Percentiles rank a stretch among this genome's conserved stretches.
Evolutionary conservation across 129 eudicot genomes (phyloP).

Genomic region (Flaveria robusta): DNA sequence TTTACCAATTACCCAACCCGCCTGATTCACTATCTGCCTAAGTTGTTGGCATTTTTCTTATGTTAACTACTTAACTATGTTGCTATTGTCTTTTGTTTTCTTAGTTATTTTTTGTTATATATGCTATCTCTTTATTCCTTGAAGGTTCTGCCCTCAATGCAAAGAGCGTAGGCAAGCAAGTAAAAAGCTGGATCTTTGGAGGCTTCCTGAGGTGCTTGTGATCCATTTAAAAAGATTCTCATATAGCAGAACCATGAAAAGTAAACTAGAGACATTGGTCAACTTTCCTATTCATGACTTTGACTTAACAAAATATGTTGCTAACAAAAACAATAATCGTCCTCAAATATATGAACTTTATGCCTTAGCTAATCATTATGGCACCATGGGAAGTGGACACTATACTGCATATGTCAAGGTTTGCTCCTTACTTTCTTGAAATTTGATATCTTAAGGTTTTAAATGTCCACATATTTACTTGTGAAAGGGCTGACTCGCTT

Average conservation of each 20-base stretch:
- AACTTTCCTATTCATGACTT: conserved; percentile 82
- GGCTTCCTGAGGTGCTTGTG: conserved; percentile 90
- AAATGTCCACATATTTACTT: not conserved
- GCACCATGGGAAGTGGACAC: conserved; percentile 93
- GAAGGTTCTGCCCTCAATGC: conserved; percentile 91
- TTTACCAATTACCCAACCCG: not conserved
- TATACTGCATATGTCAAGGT: conserved; percentile 92
- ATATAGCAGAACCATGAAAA: conserved; percentile 82
- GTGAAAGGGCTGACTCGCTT: not conserved
- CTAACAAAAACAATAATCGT: conserved; percentile 63
- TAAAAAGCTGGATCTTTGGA: conserved; percentile 96
- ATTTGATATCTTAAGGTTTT: not conserved
- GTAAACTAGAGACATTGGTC: conserved; percentile 78
- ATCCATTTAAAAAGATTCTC: conserved; percentile 90
- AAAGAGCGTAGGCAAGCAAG: conserved; percentile 91
- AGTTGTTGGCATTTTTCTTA: not conserved
- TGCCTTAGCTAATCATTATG: conserved; percentile 87
- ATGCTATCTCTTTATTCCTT: conserved; percentile 4
- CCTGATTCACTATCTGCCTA: not conserved
- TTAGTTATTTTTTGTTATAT: conserved; percentile 1
- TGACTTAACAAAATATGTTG: conserved; percentile 79
- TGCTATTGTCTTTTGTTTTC: conserved; percentile 4
- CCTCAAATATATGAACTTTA: conserved; percentile 91
- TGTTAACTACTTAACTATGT: not conserved
- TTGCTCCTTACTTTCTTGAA: conserved; percentile 10